A percentile compares a stretch with the other conserved stretches of the same genome.
Evolutionary conservation across 108 stramenopile species (phyloP).

Genomic region (Seminavis robusta): DNA sequence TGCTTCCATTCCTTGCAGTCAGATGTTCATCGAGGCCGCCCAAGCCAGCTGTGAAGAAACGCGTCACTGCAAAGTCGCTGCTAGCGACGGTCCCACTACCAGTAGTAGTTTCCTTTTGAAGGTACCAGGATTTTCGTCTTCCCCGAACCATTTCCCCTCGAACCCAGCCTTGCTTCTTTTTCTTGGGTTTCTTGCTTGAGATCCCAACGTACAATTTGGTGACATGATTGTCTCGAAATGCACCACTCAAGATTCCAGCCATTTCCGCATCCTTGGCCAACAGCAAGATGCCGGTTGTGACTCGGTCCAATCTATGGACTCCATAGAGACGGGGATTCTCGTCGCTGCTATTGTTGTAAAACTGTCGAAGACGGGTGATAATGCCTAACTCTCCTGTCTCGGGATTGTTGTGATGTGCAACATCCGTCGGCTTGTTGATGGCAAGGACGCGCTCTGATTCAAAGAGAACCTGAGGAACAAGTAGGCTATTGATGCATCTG

Average conservation of each 20-base stretch:
- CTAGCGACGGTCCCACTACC: neutral
- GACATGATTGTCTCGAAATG: slow-evolving; percentile 35
- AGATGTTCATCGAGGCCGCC: neutral
- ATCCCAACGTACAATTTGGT: slow-evolving; percentile 45
- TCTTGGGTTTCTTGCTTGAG: slow-evolving; percentile 59
- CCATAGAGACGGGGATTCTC: slow-evolving; percentile 54
- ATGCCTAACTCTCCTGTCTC: slow-evolving; percentile 29
- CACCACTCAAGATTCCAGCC: slow-evolving; percentile 37
- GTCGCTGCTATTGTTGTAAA: slow-evolving; percentile 12
- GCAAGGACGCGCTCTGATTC: slow-evolving; percentile 60
- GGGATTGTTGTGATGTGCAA: slow-evolving; percentile 66
- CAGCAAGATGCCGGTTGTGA: slow-evolving; percentile 76
- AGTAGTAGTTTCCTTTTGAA: slow-evolving; percentile 9
- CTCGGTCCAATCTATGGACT: slow-evolving; percentile 75
- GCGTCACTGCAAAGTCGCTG: slow-evolving; percentile 18
- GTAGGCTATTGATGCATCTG: too few relatives aligned
- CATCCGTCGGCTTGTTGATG: slow-evolving; percentile 59
- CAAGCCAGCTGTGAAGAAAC: slow-evolving; percentile 67
- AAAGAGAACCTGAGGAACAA: too few relatives aligned
- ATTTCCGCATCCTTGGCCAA: slow-evolving; percentile 57
- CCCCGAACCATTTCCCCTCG: slow-evolving; percentile 61
- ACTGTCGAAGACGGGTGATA: slow-evolving; percentile 35
- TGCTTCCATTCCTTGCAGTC: neutral
- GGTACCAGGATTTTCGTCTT: slow-evolving; percentile 68
- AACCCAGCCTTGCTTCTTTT: slow-evolving; percentile 81